Evolutionary conservation across 768 basidiomycete genomes (phyloP), one percentile per base, ranked within the genome.

Genomic region (Calvatia gigantea): DNA sequence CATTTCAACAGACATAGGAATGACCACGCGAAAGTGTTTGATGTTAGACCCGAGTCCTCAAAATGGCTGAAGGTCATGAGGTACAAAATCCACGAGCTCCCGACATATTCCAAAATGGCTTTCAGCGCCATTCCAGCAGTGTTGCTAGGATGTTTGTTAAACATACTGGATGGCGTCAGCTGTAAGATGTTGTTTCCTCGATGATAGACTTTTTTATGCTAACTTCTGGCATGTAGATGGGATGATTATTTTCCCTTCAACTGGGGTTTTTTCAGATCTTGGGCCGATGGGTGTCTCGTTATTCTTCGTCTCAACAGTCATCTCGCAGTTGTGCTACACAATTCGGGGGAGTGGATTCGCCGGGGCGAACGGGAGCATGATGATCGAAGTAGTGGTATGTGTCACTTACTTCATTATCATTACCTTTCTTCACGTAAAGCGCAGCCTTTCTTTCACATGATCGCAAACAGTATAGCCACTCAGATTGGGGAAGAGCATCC

Each of bases 301-400:
- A 88, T 96, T 96, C 70, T 96, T 95, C 68, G 80, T 94, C 17
- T 85, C 90, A 78, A 82, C 91, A 25, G 74, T 93, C 48, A 67
- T 96, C 32, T 76, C 94, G 0, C 96, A 98, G 65, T 71, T 97
- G 21, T 81, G 88, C 0, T 98, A 92, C 69, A 87, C 89, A 1
- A 69, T 86, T 7, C 95, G 94, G 4, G 96, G 91, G 3, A 94
- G 89, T 61, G 86, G 85, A 21, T 97, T 99, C 68, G 85, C 85
- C 7, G 91, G 91, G 47, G 93, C 88, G 1, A 94, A 93, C 70
- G 92, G 91, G 5, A 93, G 90, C 60, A 94, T 95, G 94, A 97
- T 98, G 94, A 98, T 99, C 58, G 96, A 98, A 71, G 92, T 95
- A 9, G 94, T 98, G 61, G 90, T 93, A 67, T 41, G 87, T 80